Evolutionary conservation across 495 filamentous ascomycete species (phyloP).

Genomic region (Cercophora newfieldiana): DNA sequence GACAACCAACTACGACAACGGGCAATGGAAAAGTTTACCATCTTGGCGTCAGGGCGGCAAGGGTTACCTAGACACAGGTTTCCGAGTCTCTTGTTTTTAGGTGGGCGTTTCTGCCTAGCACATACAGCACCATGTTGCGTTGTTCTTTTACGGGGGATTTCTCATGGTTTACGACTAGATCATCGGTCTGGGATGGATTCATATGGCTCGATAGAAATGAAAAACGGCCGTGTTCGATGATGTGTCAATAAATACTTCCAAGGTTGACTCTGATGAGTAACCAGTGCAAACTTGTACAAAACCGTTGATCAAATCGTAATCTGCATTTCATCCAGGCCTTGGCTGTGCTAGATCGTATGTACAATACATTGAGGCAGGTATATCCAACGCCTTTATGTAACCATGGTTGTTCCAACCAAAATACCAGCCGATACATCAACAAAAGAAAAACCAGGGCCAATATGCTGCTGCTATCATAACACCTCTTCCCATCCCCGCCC

Average conservation of each 20-base stretch:
- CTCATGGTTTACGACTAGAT: constrained; percentile 36
- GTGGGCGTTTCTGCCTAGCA: constrained; percentile 18
- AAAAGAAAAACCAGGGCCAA: background rate
- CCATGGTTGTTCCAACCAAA: background rate
- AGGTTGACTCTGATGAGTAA: background rate
- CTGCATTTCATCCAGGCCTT: too few relatives aligned
- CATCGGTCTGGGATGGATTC: constrained; percentile 31
- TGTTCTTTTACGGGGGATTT: constrained; percentile 19
- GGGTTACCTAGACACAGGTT: constrained; percentile 19
- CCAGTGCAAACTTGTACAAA: background rate
- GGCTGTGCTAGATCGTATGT: background rate
- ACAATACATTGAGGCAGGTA: background rate
- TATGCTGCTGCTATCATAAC: background rate
- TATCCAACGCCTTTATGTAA: background rate
- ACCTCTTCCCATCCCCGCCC: background rate
- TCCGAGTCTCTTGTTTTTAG: constrained; percentile 19
- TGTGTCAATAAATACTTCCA: constrained; percentile 1
- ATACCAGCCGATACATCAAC: background rate
- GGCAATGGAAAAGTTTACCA: constrained; percentile 38
- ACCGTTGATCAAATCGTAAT: too few relatives aligned
- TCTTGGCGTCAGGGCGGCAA: constrained; percentile 35
- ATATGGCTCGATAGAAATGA: constrained; percentile 27
- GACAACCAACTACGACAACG: constrained; percentile 26
- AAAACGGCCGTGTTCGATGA: constrained; percentile 22
- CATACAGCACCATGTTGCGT: constrained; percentile 25